A percentile compares a stretch with the other conserved stretches of the same genome.
These are phyloP conservation scores for Forsythia viridissima DNA, from an alignment of 257 asterid species.

Conservation along the genomic window DNA sequence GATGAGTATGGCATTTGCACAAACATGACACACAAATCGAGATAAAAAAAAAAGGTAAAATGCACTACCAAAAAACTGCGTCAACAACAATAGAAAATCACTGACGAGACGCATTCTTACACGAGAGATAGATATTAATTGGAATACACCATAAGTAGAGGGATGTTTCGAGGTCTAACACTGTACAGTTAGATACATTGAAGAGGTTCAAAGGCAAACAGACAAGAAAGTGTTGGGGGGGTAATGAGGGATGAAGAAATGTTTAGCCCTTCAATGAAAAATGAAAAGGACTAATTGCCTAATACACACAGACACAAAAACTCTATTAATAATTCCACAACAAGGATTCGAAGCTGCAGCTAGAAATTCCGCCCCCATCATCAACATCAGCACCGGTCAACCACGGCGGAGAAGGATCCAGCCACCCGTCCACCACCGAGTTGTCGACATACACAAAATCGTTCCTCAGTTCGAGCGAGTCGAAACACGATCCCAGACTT, in stretches of 20 bases:
- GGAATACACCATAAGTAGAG: background rate
- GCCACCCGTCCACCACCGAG: conserved; percentile 5
- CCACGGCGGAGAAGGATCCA: conserved; percentile 32
- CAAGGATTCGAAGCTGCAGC: background rate
- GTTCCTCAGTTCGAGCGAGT: background rate
- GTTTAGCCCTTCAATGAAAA: conserved; percentile 28
- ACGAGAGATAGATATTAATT: background rate
- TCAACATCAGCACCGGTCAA: conserved; percentile 23
- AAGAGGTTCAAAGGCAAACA: conserved; percentile 15
- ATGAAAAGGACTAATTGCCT: conserved; percentile 22
- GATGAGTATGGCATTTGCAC: too few relatives aligned
- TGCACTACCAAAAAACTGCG: too few relatives aligned
- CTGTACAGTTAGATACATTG: conserved; percentile 32
- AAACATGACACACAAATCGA: too few relatives aligned
- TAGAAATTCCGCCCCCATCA: conserved; percentile 2
- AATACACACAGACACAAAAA: background rate
- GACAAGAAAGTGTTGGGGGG: background rate
- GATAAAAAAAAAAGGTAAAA: too few relatives aligned
- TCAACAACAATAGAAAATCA: too few relatives aligned
- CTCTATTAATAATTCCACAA: background rate
- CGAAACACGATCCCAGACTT: conserved; percentile 37
- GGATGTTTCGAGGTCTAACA: conserved; percentile 17
- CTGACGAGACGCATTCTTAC: background rate
- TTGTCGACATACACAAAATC: conserved; percentile 38
- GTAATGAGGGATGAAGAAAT: background rate